phyloP scores from a whole-genome alignment of 2,329 filamentous ascomycete species.

The Chrysoporthe austroafricana region DNA sequence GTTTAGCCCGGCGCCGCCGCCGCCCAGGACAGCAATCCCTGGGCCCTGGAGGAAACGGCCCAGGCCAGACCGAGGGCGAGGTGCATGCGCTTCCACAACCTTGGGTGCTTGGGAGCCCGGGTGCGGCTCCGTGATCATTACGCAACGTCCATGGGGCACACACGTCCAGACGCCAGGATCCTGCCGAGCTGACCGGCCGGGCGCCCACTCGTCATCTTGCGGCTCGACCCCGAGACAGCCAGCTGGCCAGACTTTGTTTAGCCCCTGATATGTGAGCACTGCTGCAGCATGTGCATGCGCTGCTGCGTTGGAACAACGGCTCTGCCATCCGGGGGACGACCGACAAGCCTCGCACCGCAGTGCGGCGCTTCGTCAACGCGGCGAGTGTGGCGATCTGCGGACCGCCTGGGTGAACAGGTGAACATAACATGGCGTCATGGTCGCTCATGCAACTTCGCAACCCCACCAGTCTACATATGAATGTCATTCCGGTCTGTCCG shows the following conservation, averaged over 20 bases:
- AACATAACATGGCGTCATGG: slow-evolving; percentile 4
- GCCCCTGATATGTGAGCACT: neutral
- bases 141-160: neutral
- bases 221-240: neutral
- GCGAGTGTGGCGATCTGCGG: neutral
- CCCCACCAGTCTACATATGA: neutral
- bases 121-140: slow-evolving; percentile 4
- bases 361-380: neutral
- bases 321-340: neutral
- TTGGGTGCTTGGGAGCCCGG: neutral
- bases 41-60: too few species aligned
- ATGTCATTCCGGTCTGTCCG: neutral
- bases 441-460: neutral
- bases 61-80: neutral
- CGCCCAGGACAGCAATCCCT: too few species aligned
- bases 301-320: neutral
- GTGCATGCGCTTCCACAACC: neutral
- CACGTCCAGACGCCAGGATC: too few species aligned
- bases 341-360: neutral
- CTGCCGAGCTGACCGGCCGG: too few species aligned
- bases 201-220: neutral
- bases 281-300: too few species aligned
- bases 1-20: too few species aligned
- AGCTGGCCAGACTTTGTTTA: neutral
- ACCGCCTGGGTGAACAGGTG: neutral